Evolutionary conservation across 2,329 filamentous ascomycete species (phyloP).

Genomic region (Monosporascus sp.): DNA sequence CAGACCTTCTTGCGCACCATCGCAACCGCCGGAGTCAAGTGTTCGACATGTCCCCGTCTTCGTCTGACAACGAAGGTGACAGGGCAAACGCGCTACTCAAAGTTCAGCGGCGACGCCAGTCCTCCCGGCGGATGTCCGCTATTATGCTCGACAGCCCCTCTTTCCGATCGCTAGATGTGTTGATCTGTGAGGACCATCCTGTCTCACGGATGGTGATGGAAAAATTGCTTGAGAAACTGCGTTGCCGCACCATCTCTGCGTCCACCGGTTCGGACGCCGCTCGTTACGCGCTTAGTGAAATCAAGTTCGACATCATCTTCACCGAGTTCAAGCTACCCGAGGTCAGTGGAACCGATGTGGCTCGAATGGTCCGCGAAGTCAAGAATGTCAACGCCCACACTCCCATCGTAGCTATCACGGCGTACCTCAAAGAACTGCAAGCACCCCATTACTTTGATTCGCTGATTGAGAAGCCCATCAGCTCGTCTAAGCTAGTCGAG

Average conservation of each 20-base stretch:
- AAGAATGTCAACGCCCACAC: constrained; percentile 93
- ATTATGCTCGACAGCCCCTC: constrained; percentile 80
- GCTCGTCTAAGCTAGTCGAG: constrained; percentile 82
- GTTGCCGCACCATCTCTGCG: constrained; percentile 89
- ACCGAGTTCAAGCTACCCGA: constrained; percentile 95
- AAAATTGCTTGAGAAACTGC: constrained; percentile 88
- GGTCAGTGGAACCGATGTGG: constrained; percentile 91
- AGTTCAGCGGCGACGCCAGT: constrained; percentile 90
- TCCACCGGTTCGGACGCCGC: constrained; percentile 87
- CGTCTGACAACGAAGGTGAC: constrained; percentile 93
- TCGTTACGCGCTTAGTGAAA: constrained; percentile 89
- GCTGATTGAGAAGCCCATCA: constrained; percentile 93
- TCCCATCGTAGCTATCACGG: constrained; percentile 92
- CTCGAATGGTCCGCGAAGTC: constrained; percentile 95
- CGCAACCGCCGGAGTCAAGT: constrained; percentile 91
- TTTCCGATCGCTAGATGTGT: constrained; percentile 85
- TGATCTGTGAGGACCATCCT: constrained; percentile 97
- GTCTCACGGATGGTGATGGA: constrained; percentile 99
- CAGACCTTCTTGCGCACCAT: constrained; percentile 66
- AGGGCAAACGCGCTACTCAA: constrained; percentile 86
- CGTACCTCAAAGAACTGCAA: constrained; percentile 95
- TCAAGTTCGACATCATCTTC: constrained; percentile 98
- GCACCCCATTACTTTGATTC: constrained; percentile 94
- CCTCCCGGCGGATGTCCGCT: constrained; percentile 87
- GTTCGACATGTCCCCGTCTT: constrained; percentile 94